Evolutionary conservation across 2,329 filamentous ascomycete species (phyloP).

Genomic region (Penicillium capsulatum): DNA sequence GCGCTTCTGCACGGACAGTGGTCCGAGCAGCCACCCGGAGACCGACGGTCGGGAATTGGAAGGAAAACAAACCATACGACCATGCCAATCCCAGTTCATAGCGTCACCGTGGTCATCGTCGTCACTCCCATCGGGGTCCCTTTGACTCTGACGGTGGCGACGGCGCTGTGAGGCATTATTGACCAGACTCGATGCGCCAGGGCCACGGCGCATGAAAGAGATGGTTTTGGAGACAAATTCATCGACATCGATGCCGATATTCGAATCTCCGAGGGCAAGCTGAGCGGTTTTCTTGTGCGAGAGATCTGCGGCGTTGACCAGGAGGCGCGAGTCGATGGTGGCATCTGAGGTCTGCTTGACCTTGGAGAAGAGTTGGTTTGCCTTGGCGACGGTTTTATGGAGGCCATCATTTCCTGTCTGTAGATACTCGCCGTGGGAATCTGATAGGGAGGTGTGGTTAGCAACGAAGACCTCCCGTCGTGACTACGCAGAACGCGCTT

Average conservation of each 20-base stretch:
- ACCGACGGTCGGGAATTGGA: slow-evolving; percentile 69
- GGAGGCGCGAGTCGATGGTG: slow-evolving; percentile 79
- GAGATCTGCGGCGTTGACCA: slow-evolving; percentile 76
- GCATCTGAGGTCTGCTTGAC: slow-evolving; percentile 89
- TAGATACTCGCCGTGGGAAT: slow-evolving; percentile 69
- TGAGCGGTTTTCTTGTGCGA: slow-evolving; percentile 73
- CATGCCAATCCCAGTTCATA: slow-evolving; percentile 82
- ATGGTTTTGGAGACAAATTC: slow-evolving; percentile 90
- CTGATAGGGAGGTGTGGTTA: slow-evolving; percentile 34
- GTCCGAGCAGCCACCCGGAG: slow-evolving; percentile 80
- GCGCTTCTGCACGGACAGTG: slow-evolving; percentile 84
- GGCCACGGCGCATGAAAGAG: slow-evolving; percentile 72
- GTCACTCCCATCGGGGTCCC: slow-evolving; percentile 54
- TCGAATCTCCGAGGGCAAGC: slow-evolving; percentile 66
- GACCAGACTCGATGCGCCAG: slow-evolving; percentile 49
- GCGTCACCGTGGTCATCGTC: slow-evolving; percentile 69
- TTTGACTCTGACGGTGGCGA: slow-evolving; percentile 31
- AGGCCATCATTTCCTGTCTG: slow-evolving; percentile 62
- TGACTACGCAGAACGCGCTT: slow-evolving; percentile 13
- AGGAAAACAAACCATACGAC: slow-evolving; percentile 70
- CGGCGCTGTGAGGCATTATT: slow-evolving; percentile 38
- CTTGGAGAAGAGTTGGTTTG: slow-evolving; percentile 61
- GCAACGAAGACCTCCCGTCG: background rate
- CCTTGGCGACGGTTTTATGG: slow-evolving; percentile 60
- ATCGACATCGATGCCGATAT: slow-evolving; percentile 78